Conservation (phyloP, 2,329 filamentous ascomycete genomes). For the Botrytis pseudocinerea region DNA sequence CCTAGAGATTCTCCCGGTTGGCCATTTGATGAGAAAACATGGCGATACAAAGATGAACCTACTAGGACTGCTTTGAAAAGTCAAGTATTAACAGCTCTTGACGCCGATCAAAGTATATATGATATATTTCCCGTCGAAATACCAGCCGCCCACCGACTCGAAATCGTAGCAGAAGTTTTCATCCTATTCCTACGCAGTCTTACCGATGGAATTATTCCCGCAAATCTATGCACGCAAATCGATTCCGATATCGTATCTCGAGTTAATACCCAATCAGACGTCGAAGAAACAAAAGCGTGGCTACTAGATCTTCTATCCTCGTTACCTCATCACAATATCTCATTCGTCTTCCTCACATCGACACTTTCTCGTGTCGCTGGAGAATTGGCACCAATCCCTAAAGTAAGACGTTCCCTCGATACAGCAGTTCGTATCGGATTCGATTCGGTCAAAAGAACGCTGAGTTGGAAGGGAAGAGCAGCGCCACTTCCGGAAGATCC, state of each 20-base stretch:
- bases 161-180: slow-evolving; percentile 70
- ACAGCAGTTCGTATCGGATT: slow-evolving; percentile 33
- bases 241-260: slow-evolving; percentile 54
- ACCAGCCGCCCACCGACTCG: slow-evolving; percentile 66
- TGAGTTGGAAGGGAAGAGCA: slow-evolving; percentile 37
- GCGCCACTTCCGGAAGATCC: slow-evolving; percentile 46
- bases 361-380: slow-evolving; percentile 64
- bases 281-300: slow-evolving; percentile 58
- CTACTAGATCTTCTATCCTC: slow-evolving; percentile 74
- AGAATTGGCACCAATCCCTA: slow-evolving; percentile 51
- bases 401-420: slow-evolving; percentile 24
- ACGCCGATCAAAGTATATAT: slow-evolving; percentile 64
- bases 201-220: slow-evolving; percentile 75
- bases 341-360: slow-evolving; percentile 82
- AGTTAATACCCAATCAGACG: slow-evolving; percentile 46
- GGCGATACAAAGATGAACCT: slow-evolving; percentile 41
- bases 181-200: slow-evolving; percentile 73
- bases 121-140: slow-evolving; percentile 63
- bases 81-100: slow-evolving; percentile 65
- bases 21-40: slow-evolving; percentile 52
- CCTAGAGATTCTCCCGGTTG: slow-evolving; percentile 57
- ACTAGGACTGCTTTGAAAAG: slow-evolving; percentile 39
- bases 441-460: slow-evolving; percentile 32
- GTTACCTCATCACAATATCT: slow-evolving; percentile 78
- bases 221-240: slow-evolving; percentile 68